Percentiles rank a stretch among this genome's conserved stretches.
phyloP scores from a whole-genome alignment of 2,329 filamentous ascomycete species.

The Botrytis porri region DNA sequence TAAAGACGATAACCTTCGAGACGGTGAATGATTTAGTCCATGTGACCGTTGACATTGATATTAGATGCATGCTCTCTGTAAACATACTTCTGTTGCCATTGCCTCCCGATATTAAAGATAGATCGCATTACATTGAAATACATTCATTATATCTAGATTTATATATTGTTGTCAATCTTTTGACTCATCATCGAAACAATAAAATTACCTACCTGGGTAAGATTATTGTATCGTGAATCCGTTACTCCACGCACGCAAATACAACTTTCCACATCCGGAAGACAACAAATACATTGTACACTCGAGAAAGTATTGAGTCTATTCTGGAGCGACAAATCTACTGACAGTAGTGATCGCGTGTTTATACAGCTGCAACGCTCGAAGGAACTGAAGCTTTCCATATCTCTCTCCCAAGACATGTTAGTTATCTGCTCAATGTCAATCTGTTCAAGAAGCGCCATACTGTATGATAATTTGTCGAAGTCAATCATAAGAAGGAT shows the following conservation, averaged over 20 bases:
- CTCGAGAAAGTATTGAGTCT: not conserved
- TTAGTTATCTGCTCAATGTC: not conserved
- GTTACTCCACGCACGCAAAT: not conserved
- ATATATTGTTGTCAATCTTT: not conserved
- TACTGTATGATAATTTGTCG: not conserved
- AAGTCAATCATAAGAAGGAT: not conserved
- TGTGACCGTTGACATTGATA: not conserved
- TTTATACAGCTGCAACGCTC: not conserved
- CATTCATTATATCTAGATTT: not conserved
- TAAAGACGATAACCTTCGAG: conserved; percentile 10
- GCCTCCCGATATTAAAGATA: too few species aligned
- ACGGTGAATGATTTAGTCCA: conserved; percentile 5
- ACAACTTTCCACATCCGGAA: not conserved
- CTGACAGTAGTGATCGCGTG: not conserved
- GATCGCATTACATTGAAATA: not conserved
- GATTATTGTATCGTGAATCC: not conserved
- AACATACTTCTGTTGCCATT: not conserved
- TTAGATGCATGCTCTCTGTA: not conserved
- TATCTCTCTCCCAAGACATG: not conserved
- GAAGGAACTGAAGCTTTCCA: not conserved
- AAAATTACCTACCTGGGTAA: not conserved
- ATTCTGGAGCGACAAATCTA: not conserved
- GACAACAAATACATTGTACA: not conserved
- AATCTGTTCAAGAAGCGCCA: not conserved
- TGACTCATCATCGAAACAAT: not conserved